These are phyloP conservation scores for Trichoderma erinaceum DNA, from an alignment of 495 filamentous ascomycete species.

Conservation along the genomic window DNA sequence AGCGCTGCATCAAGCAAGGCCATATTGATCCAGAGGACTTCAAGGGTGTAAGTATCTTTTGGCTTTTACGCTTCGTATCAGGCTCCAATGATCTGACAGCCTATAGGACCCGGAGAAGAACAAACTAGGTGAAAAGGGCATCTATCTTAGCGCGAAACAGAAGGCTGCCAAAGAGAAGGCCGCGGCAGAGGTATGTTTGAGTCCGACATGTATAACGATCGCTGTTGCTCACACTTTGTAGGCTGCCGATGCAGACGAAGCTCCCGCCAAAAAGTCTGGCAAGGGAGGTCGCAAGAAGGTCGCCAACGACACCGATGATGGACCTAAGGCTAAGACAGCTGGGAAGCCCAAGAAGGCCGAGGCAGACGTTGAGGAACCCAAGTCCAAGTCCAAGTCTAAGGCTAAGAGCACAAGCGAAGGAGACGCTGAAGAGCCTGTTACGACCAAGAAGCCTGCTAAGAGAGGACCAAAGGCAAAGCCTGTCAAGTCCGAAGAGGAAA, in stretches of 20 bases:
- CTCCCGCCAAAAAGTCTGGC: constrained; percentile 30
- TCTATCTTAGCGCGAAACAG: constrained; percentile 45
- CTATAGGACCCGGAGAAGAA: constrained; percentile 62
- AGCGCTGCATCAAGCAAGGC: constrained; percentile 56
- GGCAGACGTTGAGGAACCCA: constrained; percentile 7
- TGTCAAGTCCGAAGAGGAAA: constrained; percentile 21
- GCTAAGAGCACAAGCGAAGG: constrained; percentile 19
- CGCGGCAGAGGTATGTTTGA: constrained; percentile 24
- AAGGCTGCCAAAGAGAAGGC: constrained; percentile 27
- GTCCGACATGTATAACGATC: constrained; percentile 12
- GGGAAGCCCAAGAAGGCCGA: constrained; percentile 1
- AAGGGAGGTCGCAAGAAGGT: constrained; percentile 37
- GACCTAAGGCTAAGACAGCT: constrained; percentile 18
- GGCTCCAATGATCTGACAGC: constrained; percentile 19
- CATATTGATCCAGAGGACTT: constrained; percentile 74
- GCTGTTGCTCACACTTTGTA: constrained; percentile 14
- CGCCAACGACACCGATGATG: constrained; percentile 26
- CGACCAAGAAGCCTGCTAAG: constrained; percentile 16
- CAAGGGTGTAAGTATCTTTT: constrained; percentile 56
- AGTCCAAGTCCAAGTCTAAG: constrained; percentile 10
- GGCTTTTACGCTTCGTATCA: neutral
- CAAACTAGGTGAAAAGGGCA: constrained; percentile 57
- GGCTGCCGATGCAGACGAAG: constrained; percentile 24
- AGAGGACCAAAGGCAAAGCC: constrained; percentile 21
- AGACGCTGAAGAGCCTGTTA: constrained; percentile 21